Evolutionary conservation across 2,329 filamentous ascomycete species (phyloP), one percentile per base, ranked within the genome.

Genomic region (Alternaria postmessia): DNA sequence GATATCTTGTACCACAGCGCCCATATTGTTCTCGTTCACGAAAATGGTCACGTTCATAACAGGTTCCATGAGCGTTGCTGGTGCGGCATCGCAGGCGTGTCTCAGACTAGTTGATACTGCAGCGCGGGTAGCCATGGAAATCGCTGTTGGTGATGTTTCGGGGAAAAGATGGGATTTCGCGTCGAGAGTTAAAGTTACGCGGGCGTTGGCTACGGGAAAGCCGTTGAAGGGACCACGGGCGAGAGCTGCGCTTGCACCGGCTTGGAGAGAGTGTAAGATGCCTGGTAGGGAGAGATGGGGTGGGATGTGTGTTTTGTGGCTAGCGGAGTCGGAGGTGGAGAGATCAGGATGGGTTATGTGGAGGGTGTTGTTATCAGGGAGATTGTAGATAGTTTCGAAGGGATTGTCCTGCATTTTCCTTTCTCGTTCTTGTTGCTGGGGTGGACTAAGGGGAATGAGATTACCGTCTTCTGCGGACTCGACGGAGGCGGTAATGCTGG

Each of bases 11-110:
- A 96, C 89, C 9, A 99, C 91, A 5, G 87, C 86, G 4, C 94
- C 93, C 1, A 97, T 89, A 7, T 87, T 89, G 6, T 86, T 85
- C 78, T 97, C 94, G 52, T 95, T 92, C 51, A 95, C 93, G 66
- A 88, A 89, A 73, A 99, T 96, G 53, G 90, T 88, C 5, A 92
- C 92, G 61, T 89, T 89, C 93, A 98, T 97, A 55, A 99, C 91
- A 1, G 95, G 95, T 74, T 99, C 95, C 81, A 98, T 90, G 39
- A 99, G 82, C 1, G 86, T 85, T 1, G 93, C 86, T 3, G 83
- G 81, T 3, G 81, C 74, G 28, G 80, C 78, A 9, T 84, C 80
- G 56, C 87, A 84, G 0, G 89, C 87, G 18, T 87, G 84, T 51
- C 86, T 86, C 1, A 98, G 84, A 0, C 90, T 89, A 8, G 85